Percentiles rank a stretch among this genome's conserved stretches.
These are phyloP conservation scores for Metarhizium rileyi DNA, from an alignment of 2,329 filamentous ascomycete species.

Conservation along the genomic window DNA sequence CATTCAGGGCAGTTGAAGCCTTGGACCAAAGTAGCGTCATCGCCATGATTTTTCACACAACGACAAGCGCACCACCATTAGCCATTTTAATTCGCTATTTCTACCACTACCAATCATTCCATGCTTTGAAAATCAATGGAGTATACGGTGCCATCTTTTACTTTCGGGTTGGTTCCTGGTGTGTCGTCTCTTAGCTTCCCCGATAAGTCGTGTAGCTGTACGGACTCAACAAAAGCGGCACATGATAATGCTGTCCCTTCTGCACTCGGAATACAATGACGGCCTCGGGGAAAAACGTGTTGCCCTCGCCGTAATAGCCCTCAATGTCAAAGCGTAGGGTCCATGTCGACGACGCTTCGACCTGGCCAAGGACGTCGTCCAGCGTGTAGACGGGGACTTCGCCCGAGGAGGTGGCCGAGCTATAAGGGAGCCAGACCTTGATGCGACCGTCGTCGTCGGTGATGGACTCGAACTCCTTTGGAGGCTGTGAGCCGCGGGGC, in stretches of 20 bases:
- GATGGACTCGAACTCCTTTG: conserved; percentile 45
- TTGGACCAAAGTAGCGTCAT: too few relatives aligned
- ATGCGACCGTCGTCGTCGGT: conserved; percentile 74
- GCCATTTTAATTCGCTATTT: too few relatives aligned
- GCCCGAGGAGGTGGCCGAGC: conserved; percentile 37
- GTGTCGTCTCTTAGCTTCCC: conserved; percentile 46
- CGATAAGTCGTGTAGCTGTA: conserved; percentile 78
- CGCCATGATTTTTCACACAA: too few relatives aligned
- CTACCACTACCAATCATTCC: too few relatives aligned
- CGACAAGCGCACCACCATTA: too few relatives aligned
- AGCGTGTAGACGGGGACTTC: conserved; percentile 50
- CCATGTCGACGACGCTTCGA: conserved; percentile 44
- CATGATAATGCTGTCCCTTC: conserved; percentile 62
- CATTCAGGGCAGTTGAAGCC: too few relatives aligned
- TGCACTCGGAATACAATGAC: conserved; percentile 43
- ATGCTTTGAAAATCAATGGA: too few relatives aligned
- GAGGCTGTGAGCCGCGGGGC: conserved; percentile 23
- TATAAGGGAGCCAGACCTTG: conserved; percentile 55
- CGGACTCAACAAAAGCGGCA: conserved; percentile 66
- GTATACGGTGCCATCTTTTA: too few relatives aligned
- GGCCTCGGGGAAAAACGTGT: conserved; percentile 53
- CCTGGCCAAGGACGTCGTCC: conserved; percentile 41
- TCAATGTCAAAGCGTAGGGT: conserved; percentile 65
- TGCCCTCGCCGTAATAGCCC: conserved; percentile 56
- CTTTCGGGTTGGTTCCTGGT: background rate